Conservation (phyloP, 2,329 filamentous ascomycete genomes). For the Stachybotrys echinatus region DNA sequence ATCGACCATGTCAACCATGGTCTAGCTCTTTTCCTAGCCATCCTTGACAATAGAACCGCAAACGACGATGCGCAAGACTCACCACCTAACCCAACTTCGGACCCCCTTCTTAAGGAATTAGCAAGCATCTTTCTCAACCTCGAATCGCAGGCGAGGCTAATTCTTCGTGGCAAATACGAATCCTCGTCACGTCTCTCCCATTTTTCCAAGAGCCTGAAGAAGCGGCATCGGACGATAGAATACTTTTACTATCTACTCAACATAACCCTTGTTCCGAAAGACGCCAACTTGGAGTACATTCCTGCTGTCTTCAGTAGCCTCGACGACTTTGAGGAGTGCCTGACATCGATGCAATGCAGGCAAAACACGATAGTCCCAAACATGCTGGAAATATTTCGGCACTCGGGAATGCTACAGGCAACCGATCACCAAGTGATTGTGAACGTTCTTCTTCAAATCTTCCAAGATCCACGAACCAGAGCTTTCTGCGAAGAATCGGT, state of each 20-base stretch:
- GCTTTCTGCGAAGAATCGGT: neutral
- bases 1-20: neutral
- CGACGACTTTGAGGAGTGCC: neutral
- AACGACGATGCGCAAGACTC: neutral
- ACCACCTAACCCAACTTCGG: neutral
- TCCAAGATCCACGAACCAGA: neutral
- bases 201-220: neutral
- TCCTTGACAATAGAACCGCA: neutral
- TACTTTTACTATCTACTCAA: neutral
- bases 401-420: neutral
- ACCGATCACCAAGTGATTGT: neutral
- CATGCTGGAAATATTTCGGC: neutral
- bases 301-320: neutral
- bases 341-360: neutral
- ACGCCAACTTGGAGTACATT: neutral
- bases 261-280: neutral
- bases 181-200: neutral
- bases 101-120: neutral
- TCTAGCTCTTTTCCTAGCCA: neutral
- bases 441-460: neutral
- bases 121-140: neutral
- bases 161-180: neutral
- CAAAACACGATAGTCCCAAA: neutral
- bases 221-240: neutral
- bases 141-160: neutral